A percentile compares a stretch with the other conserved stretches of the same genome.
Conservation (phyloP, 139 green algal genomes). For the Haematococcus lacustris region DNA sequence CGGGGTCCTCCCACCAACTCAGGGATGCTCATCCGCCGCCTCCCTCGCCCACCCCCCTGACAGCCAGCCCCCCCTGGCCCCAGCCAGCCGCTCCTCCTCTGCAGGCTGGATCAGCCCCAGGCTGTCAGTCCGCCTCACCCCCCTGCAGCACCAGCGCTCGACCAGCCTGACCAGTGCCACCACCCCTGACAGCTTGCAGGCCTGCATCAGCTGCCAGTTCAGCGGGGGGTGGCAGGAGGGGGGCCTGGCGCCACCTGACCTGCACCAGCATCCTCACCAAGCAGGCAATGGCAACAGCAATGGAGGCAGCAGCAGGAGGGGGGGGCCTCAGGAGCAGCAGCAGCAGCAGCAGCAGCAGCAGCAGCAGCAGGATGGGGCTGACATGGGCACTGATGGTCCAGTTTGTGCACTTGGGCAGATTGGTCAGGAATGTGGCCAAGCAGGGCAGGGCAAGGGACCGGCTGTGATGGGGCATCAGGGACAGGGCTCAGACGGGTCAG, state of each 20-base stretch:
- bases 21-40: too few species aligned
- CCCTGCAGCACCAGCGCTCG: too few species aligned
- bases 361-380: not conserved
- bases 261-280: not conserved
- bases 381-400: not conserved
- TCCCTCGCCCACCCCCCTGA: too few species aligned
- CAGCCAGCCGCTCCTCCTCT: too few species aligned
- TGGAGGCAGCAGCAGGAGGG: too few species aligned
- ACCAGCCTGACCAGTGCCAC: not conserved
- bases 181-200: not conserved
- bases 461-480: not conserved
- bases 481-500: not conserved
- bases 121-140: too few species aligned
- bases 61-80: too few species aligned
- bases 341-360: constrained; percentile 7
- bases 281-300: not conserved
- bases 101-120: too few species aligned
- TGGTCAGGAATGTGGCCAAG: too few species aligned
- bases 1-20: too few species aligned
- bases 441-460: not conserved
- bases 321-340: not conserved
- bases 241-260: not conserved
- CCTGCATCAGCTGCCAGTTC: not conserved
- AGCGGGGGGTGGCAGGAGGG: too few species aligned
- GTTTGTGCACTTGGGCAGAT: not conserved